Evolutionary conservation across 2,329 filamentous ascomycete species (phyloP).

Genomic region (Alternaria gansuensis): DNA sequence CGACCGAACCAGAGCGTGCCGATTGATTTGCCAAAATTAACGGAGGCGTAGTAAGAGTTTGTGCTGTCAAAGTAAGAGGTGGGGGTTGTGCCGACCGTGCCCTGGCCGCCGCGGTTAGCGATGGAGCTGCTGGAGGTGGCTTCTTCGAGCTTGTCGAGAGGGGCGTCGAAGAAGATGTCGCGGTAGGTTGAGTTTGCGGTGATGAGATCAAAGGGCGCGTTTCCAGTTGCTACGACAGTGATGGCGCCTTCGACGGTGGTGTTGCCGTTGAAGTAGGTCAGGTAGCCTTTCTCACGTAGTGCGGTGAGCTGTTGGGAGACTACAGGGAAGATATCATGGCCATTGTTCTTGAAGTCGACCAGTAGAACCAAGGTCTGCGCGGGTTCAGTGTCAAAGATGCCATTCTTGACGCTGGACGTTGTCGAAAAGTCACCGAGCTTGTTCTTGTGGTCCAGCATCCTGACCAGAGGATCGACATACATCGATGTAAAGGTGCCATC

Average conservation of each 20-base stretch:
- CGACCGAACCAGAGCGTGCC: slow-evolving; percentile 61
- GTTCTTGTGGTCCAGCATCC: slow-evolving; percentile 62
- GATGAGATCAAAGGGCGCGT: slow-evolving; percentile 61
- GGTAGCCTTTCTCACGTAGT: slow-evolving; percentile 60
- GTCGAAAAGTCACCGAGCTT: slow-evolving; percentile 47
- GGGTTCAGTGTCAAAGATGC: slow-evolving; percentile 62
- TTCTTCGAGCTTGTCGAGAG: slow-evolving; percentile 53
- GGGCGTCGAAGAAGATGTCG: slow-evolving; percentile 66
- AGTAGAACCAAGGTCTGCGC: slow-evolving; percentile 61
- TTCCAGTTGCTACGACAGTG: slow-evolving; percentile 64
- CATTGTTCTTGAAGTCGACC: slow-evolving; percentile 61
- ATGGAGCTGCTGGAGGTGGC: slow-evolving; percentile 8
- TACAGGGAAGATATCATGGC: slow-evolving; percentile 48
- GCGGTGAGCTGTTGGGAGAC: slow-evolving; percentile 56
- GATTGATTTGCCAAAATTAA: slow-evolving; percentile 64
- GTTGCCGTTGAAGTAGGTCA: slow-evolving; percentile 61
- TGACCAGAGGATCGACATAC: slow-evolving; percentile 63
- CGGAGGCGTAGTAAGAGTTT: slow-evolving; percentile 74
- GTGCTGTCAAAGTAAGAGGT: slow-evolving; percentile 52
- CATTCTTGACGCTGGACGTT: slow-evolving; percentile 48
- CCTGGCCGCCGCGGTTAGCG: slow-evolving; percentile 52
- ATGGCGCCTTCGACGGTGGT: slow-evolving; percentile 55
- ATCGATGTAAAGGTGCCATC: slow-evolving; percentile 60
- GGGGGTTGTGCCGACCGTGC: slow-evolving; percentile 54
- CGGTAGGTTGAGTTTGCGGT: slow-evolving; percentile 59